Evolutionary conservation across 352 stramenopile genomes (phyloP).

Genomic region (Phytopythium oedochilum): DNA sequence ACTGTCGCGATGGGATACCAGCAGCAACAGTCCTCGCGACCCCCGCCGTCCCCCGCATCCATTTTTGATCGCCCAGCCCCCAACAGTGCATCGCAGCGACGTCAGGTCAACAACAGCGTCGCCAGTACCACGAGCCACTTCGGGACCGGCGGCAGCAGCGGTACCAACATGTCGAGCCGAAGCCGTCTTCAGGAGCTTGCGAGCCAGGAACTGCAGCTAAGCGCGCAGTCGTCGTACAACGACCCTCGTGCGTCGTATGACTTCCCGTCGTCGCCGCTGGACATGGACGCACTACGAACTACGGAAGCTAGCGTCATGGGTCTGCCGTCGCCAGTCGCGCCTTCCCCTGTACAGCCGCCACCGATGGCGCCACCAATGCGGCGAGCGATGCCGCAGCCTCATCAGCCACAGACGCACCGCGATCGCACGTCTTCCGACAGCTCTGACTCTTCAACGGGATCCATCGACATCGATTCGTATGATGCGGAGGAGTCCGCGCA

Average conservation of each 20-base stretch:
- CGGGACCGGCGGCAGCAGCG: slow-evolving; percentile 12
- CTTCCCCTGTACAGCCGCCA: not conserved
- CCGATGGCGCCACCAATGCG: slow-evolving; percentile 6
- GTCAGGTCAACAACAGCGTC: slow-evolving; percentile 6
- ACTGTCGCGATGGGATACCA: slow-evolving; percentile 24
- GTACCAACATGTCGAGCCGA: slow-evolving; percentile 9
- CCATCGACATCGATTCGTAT: slow-evolving; percentile 71
- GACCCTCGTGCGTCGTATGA: not conserved
- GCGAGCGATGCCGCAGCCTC: slow-evolving; percentile 9
- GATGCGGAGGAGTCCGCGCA: slow-evolving; percentile 11
- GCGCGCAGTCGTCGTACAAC: not conserved
- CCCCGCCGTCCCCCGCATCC: slow-evolving; percentile 25
- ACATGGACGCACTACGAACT: slow-evolving; percentile 25
- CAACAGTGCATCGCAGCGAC: slow-evolving; percentile 8
- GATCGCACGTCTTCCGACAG: slow-evolving; percentile 38
- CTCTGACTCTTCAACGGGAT: slow-evolving; percentile 58
- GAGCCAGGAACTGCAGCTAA: slow-evolving; percentile 15
- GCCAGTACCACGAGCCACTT: slow-evolving; percentile 15
- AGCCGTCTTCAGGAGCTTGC: slow-evolving; percentile 24
- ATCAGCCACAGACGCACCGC: slow-evolving; percentile 13
- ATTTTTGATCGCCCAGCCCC: slow-evolving; percentile 57
- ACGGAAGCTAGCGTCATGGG: slow-evolving; percentile 17
- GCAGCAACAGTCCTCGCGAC: not conserved
- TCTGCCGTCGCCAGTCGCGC: slow-evolving; percentile 11
- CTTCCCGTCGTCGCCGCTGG: slow-evolving; percentile 14